Base-by-base conservation (phyloP, 108 stramenopile genomes). In the Schizochytrium sp. region DNA sequence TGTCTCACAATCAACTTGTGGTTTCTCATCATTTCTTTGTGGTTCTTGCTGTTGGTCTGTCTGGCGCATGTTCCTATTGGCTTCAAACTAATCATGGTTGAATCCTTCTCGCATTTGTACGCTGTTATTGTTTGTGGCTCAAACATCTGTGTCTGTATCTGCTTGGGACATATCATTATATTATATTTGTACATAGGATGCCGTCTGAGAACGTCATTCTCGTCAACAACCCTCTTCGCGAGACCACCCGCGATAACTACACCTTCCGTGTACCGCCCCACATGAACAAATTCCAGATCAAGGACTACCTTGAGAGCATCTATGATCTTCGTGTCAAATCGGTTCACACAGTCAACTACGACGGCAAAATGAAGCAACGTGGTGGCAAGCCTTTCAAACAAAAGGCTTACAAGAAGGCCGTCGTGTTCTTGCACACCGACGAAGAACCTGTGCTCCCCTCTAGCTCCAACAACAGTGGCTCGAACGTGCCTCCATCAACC, bases 201-300 rank as follows among this genome's bases (percentile, higher is more conserved):
- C 76, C 76, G 76, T 83, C 76, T 47, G 76, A 83, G 5, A 83
- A 55, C 50, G 55, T 83, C 3, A 83, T 55, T 17, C 49, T 83
- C 28, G 76, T 83, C 50, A 83, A 55, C 76, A 83, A 83, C n/a
- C 76, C 53, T 10, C 47, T 55, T 53, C 45, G 47, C 4, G 15
- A 83, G 28, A 55, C 76, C 15, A 83, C 49, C 76, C 47, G 49
- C 12, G 17, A 56, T 10, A 55, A n/a, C 15, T 83, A 55, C 53
- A 42, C 10, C 50, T 83, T 49, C 47, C 76, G 53, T 53, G 76
- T 83, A 2, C 76, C 76, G 53, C 47, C 47, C 10, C 47, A 83
- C 0, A 83, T 83, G 76, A 83, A 83, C 76, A 83, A 83, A 28
- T 83, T 83, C 47, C 50, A 83, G 76, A 83, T 83, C 40, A 42